Percentiles rank a stretch among this genome's conserved stretches.
These are phyloP conservation scores for Capronia americana DNA, from an alignment of 2,329 filamentous ascomycete species.

Conservation along the genomic window DNA sequence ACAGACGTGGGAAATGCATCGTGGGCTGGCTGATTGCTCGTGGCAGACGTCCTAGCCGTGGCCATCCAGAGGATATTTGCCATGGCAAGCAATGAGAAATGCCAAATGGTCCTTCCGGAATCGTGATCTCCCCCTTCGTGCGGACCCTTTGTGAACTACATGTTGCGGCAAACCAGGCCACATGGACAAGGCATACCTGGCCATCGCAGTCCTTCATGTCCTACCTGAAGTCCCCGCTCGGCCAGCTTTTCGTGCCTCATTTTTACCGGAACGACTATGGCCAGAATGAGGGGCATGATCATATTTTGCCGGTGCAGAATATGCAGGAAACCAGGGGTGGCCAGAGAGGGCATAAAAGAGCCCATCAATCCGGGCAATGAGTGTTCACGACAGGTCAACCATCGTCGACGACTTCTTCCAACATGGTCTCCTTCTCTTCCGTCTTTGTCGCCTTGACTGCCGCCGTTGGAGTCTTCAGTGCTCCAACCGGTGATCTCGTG, in stretches of 20 bases:
- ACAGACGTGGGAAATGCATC: neutral
- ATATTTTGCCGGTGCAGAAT: neutral
- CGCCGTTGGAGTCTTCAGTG: slow-evolving; percentile 39
- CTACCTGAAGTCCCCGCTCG: neutral
- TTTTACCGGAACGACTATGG: slow-evolving; percentile 8
- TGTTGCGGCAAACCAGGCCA: neutral
- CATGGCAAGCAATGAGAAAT: neutral
- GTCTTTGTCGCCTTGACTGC: slow-evolving; percentile 40
- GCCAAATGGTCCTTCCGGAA: slow-evolving; percentile 2
- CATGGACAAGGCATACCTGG: neutral
- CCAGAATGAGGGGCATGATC: slow-evolving; percentile 1
- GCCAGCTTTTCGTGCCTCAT: neutral
- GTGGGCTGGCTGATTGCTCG: neutral
- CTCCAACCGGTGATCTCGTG: slow-evolving; percentile 36
- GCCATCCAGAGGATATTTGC: neutral
- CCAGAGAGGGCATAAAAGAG: slow-evolving; percentile 1
- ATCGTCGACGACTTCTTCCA: neutral
- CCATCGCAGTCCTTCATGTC: neutral
- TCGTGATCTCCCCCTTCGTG: neutral
- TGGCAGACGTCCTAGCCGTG: neutral
- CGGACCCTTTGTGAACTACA: neutral
- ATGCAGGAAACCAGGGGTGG: neutral
- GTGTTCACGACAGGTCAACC: neutral
- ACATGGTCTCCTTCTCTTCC: slow-evolving; percentile 42
- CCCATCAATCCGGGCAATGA: neutral